These are phyloP conservation scores for Apium graveolens DNA, from an alignment of 129 eudicot species.

Conservation along the genomic window DNA sequence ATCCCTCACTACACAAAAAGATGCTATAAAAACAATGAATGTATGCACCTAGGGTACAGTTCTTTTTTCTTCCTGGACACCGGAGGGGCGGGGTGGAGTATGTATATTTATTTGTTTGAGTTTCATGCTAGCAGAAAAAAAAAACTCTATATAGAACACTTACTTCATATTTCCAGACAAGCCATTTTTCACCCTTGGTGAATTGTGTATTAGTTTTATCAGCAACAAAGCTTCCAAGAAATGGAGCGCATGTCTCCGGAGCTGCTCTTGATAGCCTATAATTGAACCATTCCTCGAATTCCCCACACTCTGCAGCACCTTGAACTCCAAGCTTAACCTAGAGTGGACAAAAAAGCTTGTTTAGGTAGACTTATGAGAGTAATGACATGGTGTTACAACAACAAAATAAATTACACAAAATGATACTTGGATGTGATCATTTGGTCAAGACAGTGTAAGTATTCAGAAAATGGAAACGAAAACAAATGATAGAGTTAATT, in stretches of 20 bases:
- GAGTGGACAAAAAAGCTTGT: background rate
- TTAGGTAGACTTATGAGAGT: background rate
- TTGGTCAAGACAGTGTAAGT: background rate
- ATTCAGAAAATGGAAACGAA: background rate
- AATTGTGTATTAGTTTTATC: constrained; percentile 65
- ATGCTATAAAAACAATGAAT: background rate
- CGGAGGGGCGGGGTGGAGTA: background rate
- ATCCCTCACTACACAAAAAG: background rate
- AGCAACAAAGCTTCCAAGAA: constrained; percentile 80
- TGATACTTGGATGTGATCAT: background rate
- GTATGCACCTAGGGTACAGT: background rate
- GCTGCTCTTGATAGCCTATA: constrained; percentile 96
- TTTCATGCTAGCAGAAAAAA: background rate
- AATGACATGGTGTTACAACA: background rate
- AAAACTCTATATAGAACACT: background rate
- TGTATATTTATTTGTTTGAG: background rate
- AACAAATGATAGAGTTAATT: background rate
- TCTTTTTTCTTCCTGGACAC: background rate
- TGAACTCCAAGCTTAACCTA: constrained; percentile 86
- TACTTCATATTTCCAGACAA: constrained; percentile 99
- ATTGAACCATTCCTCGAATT: constrained; percentile 98
- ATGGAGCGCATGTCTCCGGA: constrained; percentile 94
- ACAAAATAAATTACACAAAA: background rate
- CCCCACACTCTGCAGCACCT: constrained; percentile 96
- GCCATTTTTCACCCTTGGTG: constrained; percentile 96